These are phyloP conservation scores for Clavispora phyllophila DNA, from an alignment of 805 yeast genomes.

Conservation along the genomic window DNA sequence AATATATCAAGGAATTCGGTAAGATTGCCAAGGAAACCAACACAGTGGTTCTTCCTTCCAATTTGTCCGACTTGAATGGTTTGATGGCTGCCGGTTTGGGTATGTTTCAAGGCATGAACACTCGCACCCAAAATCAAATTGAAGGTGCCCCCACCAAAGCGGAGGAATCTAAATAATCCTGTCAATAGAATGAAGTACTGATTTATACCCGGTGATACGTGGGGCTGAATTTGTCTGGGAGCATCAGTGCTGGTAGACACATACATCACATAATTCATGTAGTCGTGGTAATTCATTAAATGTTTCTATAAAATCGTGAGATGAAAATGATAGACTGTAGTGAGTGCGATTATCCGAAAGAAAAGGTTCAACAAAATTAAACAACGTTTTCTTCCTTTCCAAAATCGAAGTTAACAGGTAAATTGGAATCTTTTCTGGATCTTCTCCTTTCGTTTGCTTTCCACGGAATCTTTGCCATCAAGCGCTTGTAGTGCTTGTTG, in stretches of 20 bases:
- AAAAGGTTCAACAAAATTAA: not conserved
- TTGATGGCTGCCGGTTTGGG: conserved; percentile 75
- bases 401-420: conserved; percentile 38
- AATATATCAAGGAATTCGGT: conserved; percentile 76
- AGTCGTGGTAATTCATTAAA: not conserved
- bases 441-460: conserved; percentile 26
- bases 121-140: not conserved
- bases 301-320: not conserved
- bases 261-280: not conserved
- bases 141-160: not conserved
- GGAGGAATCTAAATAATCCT: not conserved
- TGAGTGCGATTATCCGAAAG: not conserved
- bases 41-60: conserved; percentile 73
- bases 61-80: conserved; percentile 66
- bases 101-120: conserved; percentile 52
- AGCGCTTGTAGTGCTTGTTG: conserved; percentile 17
- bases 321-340: conserved; percentile 2
- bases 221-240: no score
- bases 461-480: conserved; percentile 9
- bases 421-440: conserved; percentile 52
- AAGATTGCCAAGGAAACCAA: conserved; percentile 79
- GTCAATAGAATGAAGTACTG: not conserved
- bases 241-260: no score
- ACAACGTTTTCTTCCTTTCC: conserved; percentile 7
- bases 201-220: no score